Percentiles rank a stretch among this genome's conserved stretches.
Conservation (phyloP, 305 asterid species). For the Fraxinus nigra region DNA sequence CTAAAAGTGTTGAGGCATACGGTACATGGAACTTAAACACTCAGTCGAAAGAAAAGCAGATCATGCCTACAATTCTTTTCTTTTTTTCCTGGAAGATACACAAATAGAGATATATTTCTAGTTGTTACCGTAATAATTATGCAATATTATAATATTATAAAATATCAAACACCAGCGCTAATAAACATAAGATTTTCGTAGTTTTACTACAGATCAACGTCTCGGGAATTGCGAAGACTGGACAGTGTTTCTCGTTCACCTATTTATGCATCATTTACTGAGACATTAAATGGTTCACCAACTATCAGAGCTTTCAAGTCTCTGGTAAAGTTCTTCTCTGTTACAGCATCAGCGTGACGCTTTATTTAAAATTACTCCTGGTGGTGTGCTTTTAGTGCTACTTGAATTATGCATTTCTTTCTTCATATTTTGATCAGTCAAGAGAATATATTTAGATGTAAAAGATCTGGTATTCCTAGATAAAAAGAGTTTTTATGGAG, state of each 20-base stretch:
- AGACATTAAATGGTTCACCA: conserved; percentile 89
- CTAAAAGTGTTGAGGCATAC: not conserved
- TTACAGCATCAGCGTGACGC: not conserved
- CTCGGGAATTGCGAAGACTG: conserved; percentile 90
- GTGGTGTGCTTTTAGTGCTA: not conserved
- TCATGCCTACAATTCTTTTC: not conserved
- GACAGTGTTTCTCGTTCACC: conserved; percentile 99
- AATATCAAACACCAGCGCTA: conserved; percentile 16
- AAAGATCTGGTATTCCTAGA: not conserved
- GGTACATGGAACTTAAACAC: not conserved
- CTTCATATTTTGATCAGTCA: not conserved
- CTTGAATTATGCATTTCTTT: not conserved
- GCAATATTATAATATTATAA: not conserved
- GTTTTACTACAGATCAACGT: conserved; percentile 96
- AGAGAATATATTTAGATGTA: not conserved
- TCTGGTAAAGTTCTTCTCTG: conserved; percentile 44
- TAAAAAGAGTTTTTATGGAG: not conserved
- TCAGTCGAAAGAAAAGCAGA: not conserved
- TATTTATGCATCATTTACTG: conserved; percentile 90
- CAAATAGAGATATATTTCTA: not conserved
- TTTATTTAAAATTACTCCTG: not conserved
- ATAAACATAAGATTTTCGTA: conserved; percentile 35
- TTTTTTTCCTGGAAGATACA: not conserved
- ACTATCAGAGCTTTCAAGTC: conserved; percentile 83
- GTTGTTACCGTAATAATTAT: not conserved